These are phyloP conservation scores for Geosmithia flava DNA, from an alignment of 2,329 filamentous ascomycete genomes.

Conservation along the genomic window DNA sequence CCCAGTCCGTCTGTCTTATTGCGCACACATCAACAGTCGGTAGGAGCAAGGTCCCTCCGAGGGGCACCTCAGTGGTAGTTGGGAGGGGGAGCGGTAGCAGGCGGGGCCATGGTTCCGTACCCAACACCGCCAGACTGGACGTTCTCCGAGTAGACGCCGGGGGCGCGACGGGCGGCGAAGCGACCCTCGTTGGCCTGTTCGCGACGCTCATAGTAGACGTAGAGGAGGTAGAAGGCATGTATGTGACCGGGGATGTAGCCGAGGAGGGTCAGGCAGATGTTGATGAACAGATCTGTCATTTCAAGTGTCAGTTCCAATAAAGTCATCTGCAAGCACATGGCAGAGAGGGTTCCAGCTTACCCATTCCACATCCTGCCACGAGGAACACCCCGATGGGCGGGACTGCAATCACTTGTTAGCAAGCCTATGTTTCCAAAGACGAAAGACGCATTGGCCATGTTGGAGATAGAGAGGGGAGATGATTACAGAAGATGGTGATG, in stretches of 20 bases:
- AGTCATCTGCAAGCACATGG: background rate
- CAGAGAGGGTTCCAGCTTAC: constrained; percentile 15
- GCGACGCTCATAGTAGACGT: constrained; percentile 67
- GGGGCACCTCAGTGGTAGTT: background rate
- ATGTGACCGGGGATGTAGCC: constrained; percentile 70
- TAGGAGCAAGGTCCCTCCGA: background rate
- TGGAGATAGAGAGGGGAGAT: background rate
- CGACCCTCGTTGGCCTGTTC: constrained; percentile 49
- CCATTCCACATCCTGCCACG: constrained; percentile 51
- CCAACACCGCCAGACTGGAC: constrained; percentile 63
- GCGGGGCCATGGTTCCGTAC: constrained; percentile 31
- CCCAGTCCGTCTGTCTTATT: too few species aligned
- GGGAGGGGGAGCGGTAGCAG: background rate
- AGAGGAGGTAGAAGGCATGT: constrained; percentile 72
- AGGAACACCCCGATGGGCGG: constrained; percentile 53
- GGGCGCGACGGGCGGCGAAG: constrained; percentile 39
- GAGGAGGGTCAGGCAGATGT: constrained; percentile 53
- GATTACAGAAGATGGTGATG: constrained; percentile 40
- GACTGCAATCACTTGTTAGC: constrained; percentile 27
- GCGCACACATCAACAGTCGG: too few species aligned
- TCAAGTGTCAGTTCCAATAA: background rate
- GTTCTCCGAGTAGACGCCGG: constrained; percentile 59
- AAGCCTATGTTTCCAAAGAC: background rate
- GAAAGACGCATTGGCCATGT: background rate
- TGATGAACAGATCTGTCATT: constrained; percentile 47